Base-by-base conservation (phyloP, 192 early-diverging fungal species). In the Podila minutissima region DNA sequence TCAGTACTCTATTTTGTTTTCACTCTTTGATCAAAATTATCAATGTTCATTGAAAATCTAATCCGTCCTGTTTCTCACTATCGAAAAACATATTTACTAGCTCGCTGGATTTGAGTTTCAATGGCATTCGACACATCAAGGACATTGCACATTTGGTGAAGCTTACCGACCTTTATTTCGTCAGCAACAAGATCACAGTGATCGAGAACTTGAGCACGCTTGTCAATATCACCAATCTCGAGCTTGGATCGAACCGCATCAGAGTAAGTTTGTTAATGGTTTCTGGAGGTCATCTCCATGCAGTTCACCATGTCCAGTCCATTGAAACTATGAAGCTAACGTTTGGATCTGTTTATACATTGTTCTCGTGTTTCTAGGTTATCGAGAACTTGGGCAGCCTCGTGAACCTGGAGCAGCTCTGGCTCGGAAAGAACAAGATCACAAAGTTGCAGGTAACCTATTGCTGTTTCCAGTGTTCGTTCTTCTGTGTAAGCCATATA, bases 401-500 rank as follows among this genome's bases (percentile, higher is more conserved):
- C 64, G 89, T 91, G 22, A 92, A 91, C 64, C 84, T 99, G 74
- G 90, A 95, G 69, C 88, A 97, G 83, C 88, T 99, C 11, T 99
- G 95, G 90, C 85, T 99, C 32, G 98, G 98, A 51, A 99, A 99
- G 76, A 99, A 99, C 87, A 99, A 99, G 82, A 97, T 99, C 46
- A 85, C 87, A 4, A 88, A 88, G 67, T 86, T 98, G 35, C 83
- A 96, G 87, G 92, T 91, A 83, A 59, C 17, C 32, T 49, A 6
- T n/a, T 29, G 41, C 33, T 53, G 24, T 41, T 26, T 46, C 3
- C 50, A 28, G 55, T 37, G 58, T 17, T 53, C 13, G 59, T 57
- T 29, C 29, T 29, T 29, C 29, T 29, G 29, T 29, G 29, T 3
- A 29, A 29, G 29, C 17, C 24, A 62, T 63, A 2, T 50, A 15